phyloP scores from a whole-genome alignment of 225 moss, liverwort and hornwort genomes.

The Ulota crispa region DNA sequence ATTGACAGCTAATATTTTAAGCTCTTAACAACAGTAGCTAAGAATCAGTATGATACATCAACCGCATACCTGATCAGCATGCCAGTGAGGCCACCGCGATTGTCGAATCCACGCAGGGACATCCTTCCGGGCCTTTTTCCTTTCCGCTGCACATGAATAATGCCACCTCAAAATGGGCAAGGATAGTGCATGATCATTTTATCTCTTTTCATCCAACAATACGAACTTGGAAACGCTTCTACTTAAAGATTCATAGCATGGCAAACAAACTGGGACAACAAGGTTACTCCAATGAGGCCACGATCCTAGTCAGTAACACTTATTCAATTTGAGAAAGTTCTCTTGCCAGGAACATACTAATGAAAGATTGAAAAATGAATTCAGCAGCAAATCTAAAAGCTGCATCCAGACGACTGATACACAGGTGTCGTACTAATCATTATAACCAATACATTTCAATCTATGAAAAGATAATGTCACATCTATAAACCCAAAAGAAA shows the following conservation, averaged over 20 bases:
- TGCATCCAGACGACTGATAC: neutral
- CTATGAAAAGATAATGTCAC: neutral
- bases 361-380: neutral
- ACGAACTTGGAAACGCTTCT: neutral
- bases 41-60: neutral
- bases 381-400: neutral
- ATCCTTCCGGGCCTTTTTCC: conserved; percentile 45
- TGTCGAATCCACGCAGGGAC: conserved; percentile 63
- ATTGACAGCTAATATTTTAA: neutral
- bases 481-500: neutral
- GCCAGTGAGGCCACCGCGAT: conserved; percentile 94
- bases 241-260: neutral
- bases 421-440: neutral
- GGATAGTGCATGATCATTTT: conserved; percentile 8
- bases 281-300: neutral
- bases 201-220: conserved; percentile 20
- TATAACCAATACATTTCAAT: neutral
- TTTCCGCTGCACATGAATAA: conserved; percentile 58
- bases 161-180: conserved; percentile 16
- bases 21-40: neutral
- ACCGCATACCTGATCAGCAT: conserved; percentile 71
- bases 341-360: neutral
- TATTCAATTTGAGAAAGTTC: neutral
- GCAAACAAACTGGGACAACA: conserved; percentile 3
- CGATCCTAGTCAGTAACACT: neutral